Percentiles rank a stretch among this genome's conserved stretches.
Evolutionary conservation across 768 basidiomycete species (phyloP).

Genomic region (Gelatoporia subvermispora): DNA sequence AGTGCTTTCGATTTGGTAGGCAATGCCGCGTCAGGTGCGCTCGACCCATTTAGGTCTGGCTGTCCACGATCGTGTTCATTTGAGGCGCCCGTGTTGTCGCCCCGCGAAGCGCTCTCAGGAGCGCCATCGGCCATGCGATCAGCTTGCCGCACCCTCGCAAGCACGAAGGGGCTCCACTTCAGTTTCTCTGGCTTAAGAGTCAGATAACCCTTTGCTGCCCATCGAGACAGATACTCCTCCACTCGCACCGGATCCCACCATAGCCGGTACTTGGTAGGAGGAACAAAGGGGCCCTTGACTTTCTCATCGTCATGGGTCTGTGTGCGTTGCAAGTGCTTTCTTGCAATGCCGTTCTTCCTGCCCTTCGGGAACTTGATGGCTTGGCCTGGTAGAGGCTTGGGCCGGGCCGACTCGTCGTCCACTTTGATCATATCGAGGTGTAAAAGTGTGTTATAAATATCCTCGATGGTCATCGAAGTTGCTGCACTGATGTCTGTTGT

Average conservation of each 20-base stretch:
- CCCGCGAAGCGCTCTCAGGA: too few species aligned
- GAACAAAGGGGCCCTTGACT: slow-evolving; percentile 50
- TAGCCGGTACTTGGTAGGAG: slow-evolving; percentile 71
- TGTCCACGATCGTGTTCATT: not conserved
- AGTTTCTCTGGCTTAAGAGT: slow-evolving; percentile 75
- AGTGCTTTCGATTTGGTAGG: too few species aligned
- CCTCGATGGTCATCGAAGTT: slow-evolving; percentile 90
- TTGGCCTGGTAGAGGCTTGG: slow-evolving; percentile 71
- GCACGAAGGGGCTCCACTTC: slow-evolving; percentile 92
- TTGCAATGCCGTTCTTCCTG: slow-evolving; percentile 57
- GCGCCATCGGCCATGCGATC: slow-evolving; percentile 7
- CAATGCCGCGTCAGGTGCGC: not conserved
- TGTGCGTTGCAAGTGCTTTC: slow-evolving; percentile 55
- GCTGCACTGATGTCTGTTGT: slow-evolving; percentile 70
- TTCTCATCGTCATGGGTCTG: slow-evolving; percentile 45
- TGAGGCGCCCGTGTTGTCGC: too few species aligned
- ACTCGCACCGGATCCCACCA: slow-evolving; percentile 68
- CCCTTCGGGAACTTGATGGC: slow-evolving; percentile 71
- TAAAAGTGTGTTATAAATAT: slow-evolving; percentile 69
- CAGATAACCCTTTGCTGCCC: slow-evolving; percentile 78
- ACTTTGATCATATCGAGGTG: slow-evolving; percentile 72
- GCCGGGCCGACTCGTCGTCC: slow-evolving; percentile 41
- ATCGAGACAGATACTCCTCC: slow-evolving; percentile 55
- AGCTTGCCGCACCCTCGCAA: slow-evolving; percentile 41
- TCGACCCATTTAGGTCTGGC: not conserved